Evolutionary conservation across 768 basidiomycete genomes (phyloP).

Genomic region (Pisolithus microcarpus): DNA sequence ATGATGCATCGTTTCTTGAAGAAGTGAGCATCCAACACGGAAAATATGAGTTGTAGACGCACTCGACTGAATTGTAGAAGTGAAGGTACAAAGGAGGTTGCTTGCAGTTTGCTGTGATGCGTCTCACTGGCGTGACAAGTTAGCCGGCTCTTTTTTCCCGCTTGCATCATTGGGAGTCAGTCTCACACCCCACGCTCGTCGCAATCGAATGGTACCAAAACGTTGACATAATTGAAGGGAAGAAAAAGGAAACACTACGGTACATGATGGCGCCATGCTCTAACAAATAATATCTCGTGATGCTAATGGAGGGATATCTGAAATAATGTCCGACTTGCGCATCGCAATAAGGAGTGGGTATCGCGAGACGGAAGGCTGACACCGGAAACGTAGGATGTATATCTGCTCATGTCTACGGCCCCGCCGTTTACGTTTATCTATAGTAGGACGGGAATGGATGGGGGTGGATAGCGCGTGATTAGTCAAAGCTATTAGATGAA

Average conservation of each 20-base stretch:
- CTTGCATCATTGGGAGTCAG: too few relatives aligned
- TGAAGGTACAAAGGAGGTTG: background rate
- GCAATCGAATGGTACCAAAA: constrained; percentile 4
- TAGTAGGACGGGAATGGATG: constrained; percentile 23
- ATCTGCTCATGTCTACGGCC: constrained; percentile 42
- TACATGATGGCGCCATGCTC: constrained; percentile 58
- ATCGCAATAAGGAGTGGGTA: constrained; percentile 44
- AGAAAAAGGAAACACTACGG: constrained; percentile 25
- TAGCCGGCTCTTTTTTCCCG: constrained; percentile 8
- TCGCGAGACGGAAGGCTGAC: constrained; percentile 48
- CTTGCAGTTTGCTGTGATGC: background rate
- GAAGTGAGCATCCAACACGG: constrained; percentile 10
- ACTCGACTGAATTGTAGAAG: constrained; percentile 15
- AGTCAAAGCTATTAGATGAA: constrained; percentile 4
- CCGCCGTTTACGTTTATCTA: constrained; percentile 40
- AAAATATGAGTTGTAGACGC: constrained; percentile 8
- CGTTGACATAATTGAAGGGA: constrained; percentile 11
- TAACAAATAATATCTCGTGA: constrained; percentile 53
- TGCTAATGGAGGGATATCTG: constrained; percentile 31
- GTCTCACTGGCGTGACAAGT: background rate
- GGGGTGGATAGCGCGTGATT: constrained; percentile 18
- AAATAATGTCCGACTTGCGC: constrained; percentile 40
- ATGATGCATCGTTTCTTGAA: constrained; percentile 37
- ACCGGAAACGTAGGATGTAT: constrained; percentile 28
- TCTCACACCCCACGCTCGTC: background rate